Base-by-base conservation (phyloP, 148 eudicot genomes). In the Nyssa sinensis region DNA sequence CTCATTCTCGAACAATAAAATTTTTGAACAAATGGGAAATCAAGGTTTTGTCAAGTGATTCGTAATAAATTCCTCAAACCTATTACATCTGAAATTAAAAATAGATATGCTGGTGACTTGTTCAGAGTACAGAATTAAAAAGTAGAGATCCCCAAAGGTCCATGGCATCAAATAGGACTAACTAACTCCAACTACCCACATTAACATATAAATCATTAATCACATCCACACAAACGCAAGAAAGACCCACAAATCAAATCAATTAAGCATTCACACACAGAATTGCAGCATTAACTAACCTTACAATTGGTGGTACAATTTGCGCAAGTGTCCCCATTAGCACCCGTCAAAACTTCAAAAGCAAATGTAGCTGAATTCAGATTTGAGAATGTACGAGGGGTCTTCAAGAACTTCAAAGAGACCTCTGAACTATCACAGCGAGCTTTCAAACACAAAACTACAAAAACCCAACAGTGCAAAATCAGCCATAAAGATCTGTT, bases 301-400 rank as follows among this genome's bases (percentile, higher is more conserved):
- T 85, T 88, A 86, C 99, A 95, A 78, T 65, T 84, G 84, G 84
- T 78, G 75, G 75, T 79, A 60, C 94, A 93, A 13, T 85, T 74
- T 37, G 72, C 41, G 83, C 94, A 90, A 55, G 70, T 51, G 71
- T 32, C 51, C 2, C 67, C 83, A 67, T 75, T 75, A 74, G 74
- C 78, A 62, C 80, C 81, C 57, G 67, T 77, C n/a, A 82, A 70
- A 69, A 84, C 94, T 80, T 89, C 77, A 80, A 90, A 95, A 39
- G 69, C 66, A 83, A 95, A 95, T 67, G 80, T 80, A 65, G 97
- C 91, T 2, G 82, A 85, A 51, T 88, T 79, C 3, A 67, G 59
- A 72, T 80, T 85, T 58, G 97, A 86, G 63, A 90, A 67, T 29
- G 77, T 63, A 78, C 64, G 78, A 64, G 99, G 99, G 61, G 83